These are phyloP conservation scores for Aspergillus bombycis DNA, from an alignment of 2,329 filamentous ascomycete species.

Conservation along the genomic window DNA sequence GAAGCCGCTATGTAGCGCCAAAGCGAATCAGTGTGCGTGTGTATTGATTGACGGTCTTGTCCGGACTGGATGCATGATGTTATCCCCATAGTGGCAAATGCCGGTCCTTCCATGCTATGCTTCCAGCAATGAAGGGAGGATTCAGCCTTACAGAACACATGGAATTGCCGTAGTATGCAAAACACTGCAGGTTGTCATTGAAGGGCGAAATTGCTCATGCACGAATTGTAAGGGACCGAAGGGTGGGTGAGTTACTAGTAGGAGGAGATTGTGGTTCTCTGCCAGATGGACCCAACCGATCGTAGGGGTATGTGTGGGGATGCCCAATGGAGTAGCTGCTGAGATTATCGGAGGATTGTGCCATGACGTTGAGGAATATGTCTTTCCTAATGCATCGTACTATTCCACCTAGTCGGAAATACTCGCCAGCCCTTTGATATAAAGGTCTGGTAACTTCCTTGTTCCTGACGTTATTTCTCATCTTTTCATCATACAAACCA, in stretches of 20 bases:
- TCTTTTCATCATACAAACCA: neutral
- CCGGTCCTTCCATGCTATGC: neutral
- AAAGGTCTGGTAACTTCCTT: neutral
- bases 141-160: neutral
- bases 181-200: neutral
- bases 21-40: neutral
- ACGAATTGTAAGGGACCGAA: neutral
- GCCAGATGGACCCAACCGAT: conserved; percentile 1
- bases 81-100: neutral
- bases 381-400: conserved; percentile 6
- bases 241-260: neutral
- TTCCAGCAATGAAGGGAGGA: neutral
- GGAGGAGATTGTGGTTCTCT: neutral
- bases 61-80: neutral
- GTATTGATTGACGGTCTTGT: neutral
- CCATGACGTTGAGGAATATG: conserved; percentile 11
- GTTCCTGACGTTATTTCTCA: neutral
- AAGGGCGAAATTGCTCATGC: neutral
- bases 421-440: neutral
- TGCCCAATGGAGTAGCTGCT: neutral
- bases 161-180: neutral
- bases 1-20: conserved; percentile 1
- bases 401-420: neutral
- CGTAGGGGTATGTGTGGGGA: neutral
- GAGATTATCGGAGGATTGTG: neutral